Conservation (phyloP, 257 asterid species). For the Lycium barbarum region DNA sequence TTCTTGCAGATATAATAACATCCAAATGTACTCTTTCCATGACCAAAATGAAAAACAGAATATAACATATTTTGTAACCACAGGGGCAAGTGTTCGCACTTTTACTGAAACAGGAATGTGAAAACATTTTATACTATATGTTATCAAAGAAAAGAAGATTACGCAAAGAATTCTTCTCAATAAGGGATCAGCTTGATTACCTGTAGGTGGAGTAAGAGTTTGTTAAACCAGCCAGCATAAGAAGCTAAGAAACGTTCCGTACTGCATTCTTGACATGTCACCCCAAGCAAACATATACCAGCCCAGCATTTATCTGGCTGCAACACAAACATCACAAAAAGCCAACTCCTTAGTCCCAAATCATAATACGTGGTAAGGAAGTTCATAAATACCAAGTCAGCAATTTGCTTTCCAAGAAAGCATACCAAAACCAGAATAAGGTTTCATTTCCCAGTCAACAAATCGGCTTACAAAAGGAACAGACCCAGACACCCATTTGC, state of each 20-base stretch:
- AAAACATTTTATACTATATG: background rate
- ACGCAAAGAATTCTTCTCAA: slow-evolving; percentile 16
- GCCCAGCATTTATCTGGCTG: slow-evolving; percentile 94
- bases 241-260: slow-evolving; percentile 79
- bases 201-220: slow-evolving; percentile 72
- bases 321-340: slow-evolving; percentile 32
- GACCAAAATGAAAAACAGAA: background rate
- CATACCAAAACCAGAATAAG: background rate
- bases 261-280: slow-evolving; percentile 86
- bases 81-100: background rate
- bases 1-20: background rate
- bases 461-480: slow-evolving; percentile 2
- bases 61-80: background rate
- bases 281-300: slow-evolving; percentile 88
- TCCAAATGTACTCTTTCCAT: slow-evolving; percentile 3
- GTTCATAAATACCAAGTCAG: background rate
- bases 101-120: background rate
- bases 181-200: slow-evolving; percentile 42
- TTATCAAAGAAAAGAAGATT: background rate
- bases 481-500: background rate
- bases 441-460: background rate
- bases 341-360: background rate
- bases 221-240: slow-evolving; percentile 68
- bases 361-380: background rate
- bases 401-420: background rate